These are phyloP conservation scores for Rhodosporidiobolus odoratus DNA, from an alignment of 768 basidiomycete species.

Conservation along the genomic window DNA sequence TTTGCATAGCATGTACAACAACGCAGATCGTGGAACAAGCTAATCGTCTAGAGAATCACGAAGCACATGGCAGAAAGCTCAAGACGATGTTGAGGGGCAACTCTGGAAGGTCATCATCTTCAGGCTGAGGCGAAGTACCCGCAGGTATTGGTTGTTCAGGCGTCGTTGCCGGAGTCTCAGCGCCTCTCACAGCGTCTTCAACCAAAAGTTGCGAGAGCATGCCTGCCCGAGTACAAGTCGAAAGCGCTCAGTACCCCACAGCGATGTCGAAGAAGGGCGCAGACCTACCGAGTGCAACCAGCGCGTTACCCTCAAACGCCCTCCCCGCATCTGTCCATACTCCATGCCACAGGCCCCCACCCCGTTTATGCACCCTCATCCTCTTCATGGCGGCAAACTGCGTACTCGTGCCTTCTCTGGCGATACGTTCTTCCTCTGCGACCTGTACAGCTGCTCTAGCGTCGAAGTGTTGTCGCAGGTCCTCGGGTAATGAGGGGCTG, in stretches of 20 bases:
- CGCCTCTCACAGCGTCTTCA: constrained; percentile 1
- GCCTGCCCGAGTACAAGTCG: not conserved
- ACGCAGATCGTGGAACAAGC: too few relatives aligned
- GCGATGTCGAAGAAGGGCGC: not conserved
- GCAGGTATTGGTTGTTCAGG: not conserved
- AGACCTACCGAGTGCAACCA: constrained; percentile 30
- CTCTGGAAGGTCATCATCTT: not conserved
- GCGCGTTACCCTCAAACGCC: constrained; percentile 18
- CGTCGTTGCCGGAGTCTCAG: not conserved
- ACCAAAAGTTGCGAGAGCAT: constrained; percentile 26
- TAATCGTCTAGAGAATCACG: too few relatives aligned
- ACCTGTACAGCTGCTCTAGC: not conserved
- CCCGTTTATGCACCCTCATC: not conserved
- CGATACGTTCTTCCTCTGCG: not conserved
- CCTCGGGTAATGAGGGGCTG: not conserved
- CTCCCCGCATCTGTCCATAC: constrained; percentile 20
- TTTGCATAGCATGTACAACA: too few relatives aligned
- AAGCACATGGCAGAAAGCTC: too few relatives aligned
- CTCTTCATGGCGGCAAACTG: not conserved
- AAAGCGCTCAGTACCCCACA: not conserved
- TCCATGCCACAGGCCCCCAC: not conserved
- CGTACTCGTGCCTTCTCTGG: not conserved
- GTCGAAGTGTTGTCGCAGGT: constrained; percentile 8
- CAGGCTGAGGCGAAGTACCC: not conserved
- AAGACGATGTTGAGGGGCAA: too few relatives aligned